These are phyloP conservation scores for Albifimbria verrucaria DNA, from an alignment of 2,329 filamentous ascomycete species.

Conservation along the genomic window DNA sequence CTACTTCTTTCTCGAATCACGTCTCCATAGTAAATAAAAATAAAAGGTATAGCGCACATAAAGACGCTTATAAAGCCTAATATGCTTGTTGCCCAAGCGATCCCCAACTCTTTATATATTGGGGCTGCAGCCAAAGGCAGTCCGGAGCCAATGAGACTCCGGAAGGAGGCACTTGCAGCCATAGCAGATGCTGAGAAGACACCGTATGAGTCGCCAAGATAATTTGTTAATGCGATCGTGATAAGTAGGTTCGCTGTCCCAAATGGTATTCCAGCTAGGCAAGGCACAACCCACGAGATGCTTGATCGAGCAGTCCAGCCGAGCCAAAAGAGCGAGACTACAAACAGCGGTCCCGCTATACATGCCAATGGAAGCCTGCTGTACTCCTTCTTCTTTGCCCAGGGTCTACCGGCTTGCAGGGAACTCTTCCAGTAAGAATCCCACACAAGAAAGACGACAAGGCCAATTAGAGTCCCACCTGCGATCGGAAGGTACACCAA, in stretches of 20 bases:
- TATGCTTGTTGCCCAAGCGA: slow-evolving; percentile 7
- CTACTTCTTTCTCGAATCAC: not conserved
- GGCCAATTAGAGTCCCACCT: slow-evolving; percentile 5
- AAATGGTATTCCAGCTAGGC: slow-evolving; percentile 7
- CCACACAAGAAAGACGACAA: not conserved
- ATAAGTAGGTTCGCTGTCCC: slow-evolving; percentile 9
- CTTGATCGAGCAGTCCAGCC: slow-evolving; percentile 10
- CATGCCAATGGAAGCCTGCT: slow-evolving; percentile 55
- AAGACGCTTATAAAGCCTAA: slow-evolving; percentile 5
- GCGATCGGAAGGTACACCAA: slow-evolving; percentile 9
- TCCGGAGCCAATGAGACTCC: slow-evolving; percentile 12
- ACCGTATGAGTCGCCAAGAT: slow-evolving; percentile 10
- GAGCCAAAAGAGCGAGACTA: slow-evolving; percentile 13
- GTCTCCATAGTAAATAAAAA: slow-evolving; percentile 6
- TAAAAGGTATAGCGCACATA: slow-evolving; percentile 7
- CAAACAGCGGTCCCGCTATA: slow-evolving; percentile 42
- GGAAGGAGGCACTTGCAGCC: slow-evolving; percentile 14
- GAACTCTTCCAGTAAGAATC: not conserved
- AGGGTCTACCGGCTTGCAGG: slow-evolving; percentile 27
- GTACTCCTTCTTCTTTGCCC: slow-evolving; percentile 48
- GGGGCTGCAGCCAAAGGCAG: slow-evolving; percentile 7
- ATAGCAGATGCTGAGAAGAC: slow-evolving; percentile 14
- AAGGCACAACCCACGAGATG: slow-evolving; percentile 12
- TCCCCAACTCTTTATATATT: slow-evolving; percentile 7
- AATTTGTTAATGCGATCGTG: slow-evolving; percentile 9